These are phyloP conservation scores for Nicotiana undulata DNA, from an alignment of 257 asterid species.

Conservation along the genomic window DNA sequence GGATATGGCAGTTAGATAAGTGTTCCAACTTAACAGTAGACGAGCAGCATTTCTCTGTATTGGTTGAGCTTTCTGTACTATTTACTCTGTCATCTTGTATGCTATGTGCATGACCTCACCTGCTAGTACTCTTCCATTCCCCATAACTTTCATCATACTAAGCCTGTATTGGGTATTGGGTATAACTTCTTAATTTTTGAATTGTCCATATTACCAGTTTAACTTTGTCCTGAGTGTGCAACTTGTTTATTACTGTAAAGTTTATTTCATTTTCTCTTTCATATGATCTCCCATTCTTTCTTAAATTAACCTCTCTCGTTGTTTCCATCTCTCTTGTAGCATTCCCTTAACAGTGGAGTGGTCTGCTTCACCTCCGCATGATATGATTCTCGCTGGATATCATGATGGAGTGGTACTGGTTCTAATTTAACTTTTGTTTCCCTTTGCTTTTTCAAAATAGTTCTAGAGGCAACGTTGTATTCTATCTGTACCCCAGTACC, in stretches of 20 bases:
- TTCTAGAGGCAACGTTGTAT: not conserved
- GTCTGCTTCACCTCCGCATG: constrained; percentile 68
- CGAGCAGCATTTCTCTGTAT: not conserved
- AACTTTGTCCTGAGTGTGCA: not conserved
- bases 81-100: not conserved
- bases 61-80: not conserved
- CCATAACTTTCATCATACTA: not conserved
- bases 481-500: not conserved
- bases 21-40: not conserved
- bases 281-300: not conserved
- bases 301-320: not conserved
- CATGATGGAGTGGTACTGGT: constrained; percentile 91
- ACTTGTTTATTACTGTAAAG: not conserved
- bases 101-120: not conserved
- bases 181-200: not conserved
- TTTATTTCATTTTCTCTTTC: not conserved
- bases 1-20: not conserved
- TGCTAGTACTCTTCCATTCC: not conserved
- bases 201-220: not conserved
- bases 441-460: constrained; percentile 6
- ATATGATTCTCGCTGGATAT: constrained; percentile 86
- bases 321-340: constrained; percentile 32
- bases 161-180: not conserved
- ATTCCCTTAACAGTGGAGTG: constrained; percentile 79
- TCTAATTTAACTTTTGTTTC: constrained; percentile 7